phyloP scores from a whole-genome alignment of 805 yeast species.

The Suhomyces prunicola region DNA sequence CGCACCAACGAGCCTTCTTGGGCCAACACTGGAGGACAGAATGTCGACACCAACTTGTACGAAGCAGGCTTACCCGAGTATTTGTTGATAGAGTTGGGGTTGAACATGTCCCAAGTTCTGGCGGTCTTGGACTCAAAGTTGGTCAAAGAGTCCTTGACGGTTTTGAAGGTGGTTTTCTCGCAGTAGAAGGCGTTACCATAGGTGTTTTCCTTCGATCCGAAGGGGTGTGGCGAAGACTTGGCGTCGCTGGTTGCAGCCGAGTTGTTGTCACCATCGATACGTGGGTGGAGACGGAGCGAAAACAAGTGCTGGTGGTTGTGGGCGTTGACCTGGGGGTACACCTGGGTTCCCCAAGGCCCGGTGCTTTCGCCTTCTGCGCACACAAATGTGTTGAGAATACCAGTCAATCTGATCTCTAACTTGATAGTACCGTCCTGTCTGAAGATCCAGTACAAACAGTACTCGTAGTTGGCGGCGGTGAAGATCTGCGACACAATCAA shows the following conservation, averaged over 20 bases:
- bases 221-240: constrained; percentile 51
- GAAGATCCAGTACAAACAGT: constrained; percentile 79
- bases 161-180: constrained; percentile 62
- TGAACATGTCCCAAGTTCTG: constrained; percentile 75
- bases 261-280: constrained; percentile 77
- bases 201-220: constrained; percentile 67
- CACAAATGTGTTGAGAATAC: constrained; percentile 73
- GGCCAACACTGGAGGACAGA: constrained; percentile 71
- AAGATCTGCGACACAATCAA: constrained; percentile 75
- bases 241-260: constrained; percentile 71
- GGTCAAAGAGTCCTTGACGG: constrained; percentile 63
- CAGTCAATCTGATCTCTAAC: constrained; percentile 75
- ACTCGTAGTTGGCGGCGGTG: constrained; percentile 85
- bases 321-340: constrained; percentile 77
- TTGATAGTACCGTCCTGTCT: constrained; percentile 83
- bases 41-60: constrained; percentile 72
- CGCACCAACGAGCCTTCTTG: constrained; percentile 69
- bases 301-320: constrained; percentile 86
- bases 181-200: constrained; percentile 77
- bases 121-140: constrained; percentile 59
- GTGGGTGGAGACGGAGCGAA: constrained; percentile 73
- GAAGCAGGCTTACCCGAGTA: constrained; percentile 75
- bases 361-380: constrained; percentile 61
- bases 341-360: constrained; percentile 78
- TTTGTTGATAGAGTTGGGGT: constrained; percentile 63